A percentile compares a stretch with the other conserved stretches of the same genome.
phyloP scores from a whole-genome alignment of 1,284 basidiomycete species.

The Singerocomus rubriflavus region DNA sequence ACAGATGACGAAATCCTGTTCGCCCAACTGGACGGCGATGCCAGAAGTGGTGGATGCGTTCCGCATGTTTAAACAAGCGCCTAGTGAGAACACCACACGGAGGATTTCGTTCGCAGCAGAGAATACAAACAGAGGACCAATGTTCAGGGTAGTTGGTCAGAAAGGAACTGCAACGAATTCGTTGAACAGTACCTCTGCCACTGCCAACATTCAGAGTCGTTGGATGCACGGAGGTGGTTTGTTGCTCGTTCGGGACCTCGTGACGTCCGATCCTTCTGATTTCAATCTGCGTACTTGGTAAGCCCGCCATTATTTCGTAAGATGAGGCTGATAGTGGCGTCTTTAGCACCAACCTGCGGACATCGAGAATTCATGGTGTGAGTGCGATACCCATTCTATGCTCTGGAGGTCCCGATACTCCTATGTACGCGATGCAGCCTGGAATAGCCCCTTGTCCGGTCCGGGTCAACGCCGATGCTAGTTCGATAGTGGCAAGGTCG shows the following conservation, averaged over 20 bases:
- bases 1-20: neutral
- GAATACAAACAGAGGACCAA: constrained; percentile 2
- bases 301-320: neutral
- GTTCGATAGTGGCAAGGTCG: neutral
- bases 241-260: constrained; percentile 18
- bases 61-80: constrained; percentile 14
- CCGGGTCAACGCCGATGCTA: neutral
- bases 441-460: neutral
- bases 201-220: constrained; percentile 11
- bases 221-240: constrained; percentile 6
- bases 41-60: constrained; percentile 20
- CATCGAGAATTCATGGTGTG: neutral
- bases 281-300: constrained; percentile 20
- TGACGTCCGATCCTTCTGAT: constrained; percentile 19
- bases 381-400: neutral
- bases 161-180: constrained; percentile 22
- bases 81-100: constrained; percentile 1
- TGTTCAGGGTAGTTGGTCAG: constrained; percentile 5
- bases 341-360: constrained; percentile 7
- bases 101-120: constrained; percentile 8
- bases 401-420: constrained; percentile 1
- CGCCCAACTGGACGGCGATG: constrained; percentile 21
- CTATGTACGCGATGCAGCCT: neutral
- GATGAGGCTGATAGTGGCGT: neutral
- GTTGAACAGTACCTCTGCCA: constrained; percentile 10